These are phyloP conservation scores for Globisporangium apiculatum DNA, from an alignment of 352 stramenopile species.

Conservation along the genomic window DNA sequence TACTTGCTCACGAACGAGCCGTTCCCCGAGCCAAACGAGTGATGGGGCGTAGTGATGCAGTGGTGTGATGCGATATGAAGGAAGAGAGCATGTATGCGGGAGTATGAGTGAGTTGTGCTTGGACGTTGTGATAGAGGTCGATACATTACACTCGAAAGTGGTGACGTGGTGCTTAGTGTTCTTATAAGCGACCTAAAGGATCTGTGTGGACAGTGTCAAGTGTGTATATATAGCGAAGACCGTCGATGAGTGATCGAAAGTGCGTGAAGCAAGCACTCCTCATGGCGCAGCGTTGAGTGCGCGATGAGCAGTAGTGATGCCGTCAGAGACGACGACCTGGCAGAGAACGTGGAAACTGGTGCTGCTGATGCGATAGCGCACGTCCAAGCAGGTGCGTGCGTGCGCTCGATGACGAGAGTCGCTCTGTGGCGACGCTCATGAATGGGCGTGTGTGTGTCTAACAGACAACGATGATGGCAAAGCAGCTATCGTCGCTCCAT, in stretches of 20 bases:
- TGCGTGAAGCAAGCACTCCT: too few species aligned
- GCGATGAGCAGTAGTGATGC: not conserved
- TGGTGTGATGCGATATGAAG: not conserved
- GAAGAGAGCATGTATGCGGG: not conserved
- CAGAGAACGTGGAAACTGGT: not conserved
- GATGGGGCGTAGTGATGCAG: constrained; percentile 18
- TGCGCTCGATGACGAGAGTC: not conserved
- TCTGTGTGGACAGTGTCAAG: too few species aligned
- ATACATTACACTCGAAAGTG: too few species aligned
- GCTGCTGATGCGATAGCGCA: not conserved
- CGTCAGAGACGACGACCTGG: not conserved
- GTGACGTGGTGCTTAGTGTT: too few species aligned
- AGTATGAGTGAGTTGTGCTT: not conserved
- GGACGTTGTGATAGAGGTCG: not conserved
- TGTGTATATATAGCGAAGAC: not conserved
- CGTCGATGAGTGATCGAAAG: not conserved
- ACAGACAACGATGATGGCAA: not conserved
- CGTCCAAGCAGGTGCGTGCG: not conserved
- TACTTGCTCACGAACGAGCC: constrained; percentile 80
- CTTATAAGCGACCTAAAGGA: too few species aligned
- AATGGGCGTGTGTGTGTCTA: too few species aligned
- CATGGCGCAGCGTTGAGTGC: not conserved
- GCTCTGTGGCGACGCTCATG: too few species aligned
- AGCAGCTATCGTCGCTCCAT: not conserved
- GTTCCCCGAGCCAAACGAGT: constrained; percentile 63